A percentile compares a stretch with the other conserved stretches of the same genome.
Conservation (phyloP, 176 grass and related monocot species). For the Oropetium thomaeum region DNA sequence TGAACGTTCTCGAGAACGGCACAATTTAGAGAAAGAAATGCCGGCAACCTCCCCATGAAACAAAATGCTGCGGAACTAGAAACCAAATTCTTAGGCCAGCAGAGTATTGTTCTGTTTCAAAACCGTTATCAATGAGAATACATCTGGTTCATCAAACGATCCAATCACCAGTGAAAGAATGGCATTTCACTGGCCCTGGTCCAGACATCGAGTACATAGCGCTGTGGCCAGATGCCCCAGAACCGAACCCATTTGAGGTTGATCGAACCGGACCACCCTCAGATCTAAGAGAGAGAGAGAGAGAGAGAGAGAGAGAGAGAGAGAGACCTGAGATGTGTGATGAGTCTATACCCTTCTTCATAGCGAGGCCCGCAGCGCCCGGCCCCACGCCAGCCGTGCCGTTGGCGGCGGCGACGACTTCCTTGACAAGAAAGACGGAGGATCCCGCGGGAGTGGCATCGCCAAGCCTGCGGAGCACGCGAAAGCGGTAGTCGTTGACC, state of each 20-base stretch:
- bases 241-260: neutral
- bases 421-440: conserved; percentile 81
- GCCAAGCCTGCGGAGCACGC: conserved; percentile 71
- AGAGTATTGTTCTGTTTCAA: neutral
- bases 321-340: conserved; percentile 79
- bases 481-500: conserved; percentile 90
- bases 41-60: neutral
- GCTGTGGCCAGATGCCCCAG: neutral
- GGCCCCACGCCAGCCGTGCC: conserved; percentile 17
- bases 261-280: neutral
- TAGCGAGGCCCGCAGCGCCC: conserved; percentile 37
- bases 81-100: neutral
- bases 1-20: too few relatives aligned
- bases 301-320: conserved; percentile 7
- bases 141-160: conserved; percentile 5
- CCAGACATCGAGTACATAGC: neutral
- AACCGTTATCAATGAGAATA: neutral
- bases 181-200: neutral
- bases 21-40: neutral
- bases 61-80: neutral
- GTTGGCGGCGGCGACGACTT: conserved; percentile 50
- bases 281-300: conserved; percentile 6
- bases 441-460: conserved; percentile 51
- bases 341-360: conserved; percentile 68
- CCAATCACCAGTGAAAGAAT: neutral